Conservation (phyloP, 345 rosid genomes). For the Noccaea caerulescens region DNA sequence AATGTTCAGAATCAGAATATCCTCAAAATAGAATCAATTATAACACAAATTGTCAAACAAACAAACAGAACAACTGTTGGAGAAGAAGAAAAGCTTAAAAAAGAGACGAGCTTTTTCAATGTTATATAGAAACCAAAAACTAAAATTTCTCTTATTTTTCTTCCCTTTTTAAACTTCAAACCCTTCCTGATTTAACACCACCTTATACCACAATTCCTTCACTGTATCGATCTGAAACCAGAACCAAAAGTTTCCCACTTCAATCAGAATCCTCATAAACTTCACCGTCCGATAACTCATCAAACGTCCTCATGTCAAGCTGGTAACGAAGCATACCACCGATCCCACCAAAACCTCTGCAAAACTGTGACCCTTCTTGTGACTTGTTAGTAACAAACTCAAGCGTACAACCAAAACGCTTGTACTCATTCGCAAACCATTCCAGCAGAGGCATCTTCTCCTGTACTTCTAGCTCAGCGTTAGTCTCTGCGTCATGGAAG, state of each 20-base stretch:
- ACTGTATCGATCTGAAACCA: constrained; percentile 28
- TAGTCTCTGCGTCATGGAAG: constrained; percentile 65
- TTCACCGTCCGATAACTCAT: constrained; percentile 76
- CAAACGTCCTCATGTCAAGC: constrained; percentile 83
- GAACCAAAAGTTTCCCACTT: constrained; percentile 30
- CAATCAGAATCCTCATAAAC: constrained; percentile 80
- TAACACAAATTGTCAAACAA: constrained; percentile 39
- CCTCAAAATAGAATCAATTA: constrained; percentile 33
- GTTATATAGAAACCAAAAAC: constrained; percentile 22
- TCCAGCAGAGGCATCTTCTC: constrained; percentile 81
- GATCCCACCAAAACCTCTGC: constrained; percentile 92
- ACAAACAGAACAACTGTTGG: constrained; percentile 15
- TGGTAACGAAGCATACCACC: constrained; percentile 94
- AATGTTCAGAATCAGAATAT: constrained; percentile 6
- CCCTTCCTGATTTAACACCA: constrained; percentile 16
- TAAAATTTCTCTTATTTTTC: background rate
- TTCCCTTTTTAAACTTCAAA: constrained; percentile 1
- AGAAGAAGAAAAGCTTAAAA: constrained; percentile 8
- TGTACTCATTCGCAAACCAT: constrained; percentile 94
- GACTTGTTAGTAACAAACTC: constrained; percentile 93
- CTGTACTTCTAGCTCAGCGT: constrained; percentile 73
- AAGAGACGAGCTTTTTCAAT: constrained; percentile 19
- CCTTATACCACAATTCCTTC: constrained; percentile 30
- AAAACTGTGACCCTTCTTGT: constrained; percentile 93
- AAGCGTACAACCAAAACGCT: constrained; percentile 76